phyloP scores from a whole-genome alignment of 2,329 filamentous ascomycete species.

The Neofusicoccum ribis region DNA sequence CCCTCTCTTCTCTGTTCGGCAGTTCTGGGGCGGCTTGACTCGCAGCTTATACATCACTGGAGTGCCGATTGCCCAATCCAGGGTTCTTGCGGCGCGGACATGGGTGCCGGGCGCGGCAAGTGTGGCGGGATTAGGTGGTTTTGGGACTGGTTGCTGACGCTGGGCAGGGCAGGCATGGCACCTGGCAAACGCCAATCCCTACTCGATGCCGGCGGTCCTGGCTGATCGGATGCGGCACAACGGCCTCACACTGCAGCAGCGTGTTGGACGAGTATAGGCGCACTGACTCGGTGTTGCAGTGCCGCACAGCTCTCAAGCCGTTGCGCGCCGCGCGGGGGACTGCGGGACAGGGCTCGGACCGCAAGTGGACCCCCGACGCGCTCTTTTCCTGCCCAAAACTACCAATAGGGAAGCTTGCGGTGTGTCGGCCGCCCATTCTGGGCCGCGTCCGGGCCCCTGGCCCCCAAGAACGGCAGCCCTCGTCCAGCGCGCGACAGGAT shows the following conservation, averaged over 20 bases:
- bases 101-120: neutral
- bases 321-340: neutral
- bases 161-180: too few relatives aligned
- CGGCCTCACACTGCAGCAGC: neutral
- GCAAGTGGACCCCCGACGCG: neutral
- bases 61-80: neutral
- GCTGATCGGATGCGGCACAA: neutral
- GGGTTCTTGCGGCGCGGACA: neutral
- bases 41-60: too few relatives aligned
- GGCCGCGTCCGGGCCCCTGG: too few relatives aligned
- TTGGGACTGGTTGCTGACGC: neutral
- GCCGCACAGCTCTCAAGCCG: neutral
- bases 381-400: neutral
- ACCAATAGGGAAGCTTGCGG: too few relatives aligned
- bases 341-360: constrained; percentile 1
- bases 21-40: neutral
- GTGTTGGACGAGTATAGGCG: neutral
- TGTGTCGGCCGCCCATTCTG: too few relatives aligned
- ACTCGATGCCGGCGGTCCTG: neutral
- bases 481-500: too few relatives aligned
- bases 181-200: neutral
- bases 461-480: too few relatives aligned
- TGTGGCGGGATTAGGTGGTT: neutral
- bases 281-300: neutral
- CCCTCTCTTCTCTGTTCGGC: neutral